A percentile compares a stretch with the other conserved stretches of the same genome.
Evolutionary conservation across 1,284 basidiomycete species (phyloP).

Genomic region (Neonothopanus nambi): DNA sequence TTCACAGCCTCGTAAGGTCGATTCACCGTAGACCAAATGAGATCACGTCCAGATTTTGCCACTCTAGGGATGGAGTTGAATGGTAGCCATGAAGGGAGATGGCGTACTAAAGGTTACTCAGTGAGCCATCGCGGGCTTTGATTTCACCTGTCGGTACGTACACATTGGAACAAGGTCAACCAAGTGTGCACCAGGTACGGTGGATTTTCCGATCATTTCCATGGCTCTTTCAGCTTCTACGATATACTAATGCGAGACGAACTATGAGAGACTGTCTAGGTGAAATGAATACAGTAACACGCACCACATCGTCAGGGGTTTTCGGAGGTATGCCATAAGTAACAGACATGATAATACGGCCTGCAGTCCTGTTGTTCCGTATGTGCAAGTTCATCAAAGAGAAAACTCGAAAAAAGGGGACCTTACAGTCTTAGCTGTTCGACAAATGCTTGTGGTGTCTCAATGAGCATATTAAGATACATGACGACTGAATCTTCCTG

Average conservation of each 20-base stretch:
- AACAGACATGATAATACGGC: slow-evolving; percentile 25
- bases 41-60: slow-evolving; percentile 18
- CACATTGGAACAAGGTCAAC: slow-evolving; percentile 24
- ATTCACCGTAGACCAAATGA: slow-evolving; percentile 16
- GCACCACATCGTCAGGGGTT: slow-evolving; percentile 23
- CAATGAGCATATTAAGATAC: slow-evolving; percentile 19
- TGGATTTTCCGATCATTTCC: slow-evolving; percentile 21
- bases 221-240: slow-evolving; percentile 25
- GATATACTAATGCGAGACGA: slow-evolving; percentile 22
- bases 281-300: not conserved
- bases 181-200: slow-evolving; percentile 25
- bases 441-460: slow-evolving; percentile 17
- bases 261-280: not conserved
- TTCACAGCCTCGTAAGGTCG: slow-evolving; percentile 25
- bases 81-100: slow-evolving; percentile 18
- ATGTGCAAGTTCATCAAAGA: no score
- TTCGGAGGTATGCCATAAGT: slow-evolving; percentile 27
- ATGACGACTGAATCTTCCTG: slow-evolving; percentile 26
- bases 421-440: slow-evolving; percentile 7
- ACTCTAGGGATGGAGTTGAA: slow-evolving; percentile 19
- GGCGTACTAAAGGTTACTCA: slow-evolving; percentile 7
- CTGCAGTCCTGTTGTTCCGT: slow-evolving; percentile 21
- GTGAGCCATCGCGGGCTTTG: not conserved
- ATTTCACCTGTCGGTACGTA: slow-evolving; percentile 5
- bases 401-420: slow-evolving; percentile 10